These are phyloP conservation scores for Picea engelmannii DNA, from an alignment of 83 land plant species.

Conservation along the genomic window DNA sequence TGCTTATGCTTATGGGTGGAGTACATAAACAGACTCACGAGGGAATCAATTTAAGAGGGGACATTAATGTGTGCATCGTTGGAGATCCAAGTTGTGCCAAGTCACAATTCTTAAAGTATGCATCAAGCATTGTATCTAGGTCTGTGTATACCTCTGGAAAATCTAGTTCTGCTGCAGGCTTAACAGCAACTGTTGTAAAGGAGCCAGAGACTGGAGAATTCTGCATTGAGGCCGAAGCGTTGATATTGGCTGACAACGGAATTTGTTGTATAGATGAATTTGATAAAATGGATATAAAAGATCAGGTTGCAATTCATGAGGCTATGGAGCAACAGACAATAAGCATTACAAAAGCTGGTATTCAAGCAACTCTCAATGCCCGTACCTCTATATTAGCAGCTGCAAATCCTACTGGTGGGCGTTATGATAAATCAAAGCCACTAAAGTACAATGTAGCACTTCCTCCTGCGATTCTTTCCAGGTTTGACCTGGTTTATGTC, in stretches of 20 bases:
- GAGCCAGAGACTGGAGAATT: constrained; percentile 99
- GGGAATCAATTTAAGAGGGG: constrained; percentile 97
- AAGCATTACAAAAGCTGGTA: constrained; percentile 99
- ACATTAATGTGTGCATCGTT: constrained; percentile 97
- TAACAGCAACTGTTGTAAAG: constrained; percentile 98
- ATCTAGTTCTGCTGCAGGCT: constrained; percentile 96
- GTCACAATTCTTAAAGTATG: constrained; percentile 98
- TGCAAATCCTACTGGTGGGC: constrained; percentile 97
- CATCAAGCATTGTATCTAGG: constrained; percentile 81
- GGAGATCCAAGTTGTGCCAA: constrained; percentile 99
- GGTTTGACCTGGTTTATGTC: constrained; percentile 97
- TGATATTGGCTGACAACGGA: constrained; percentile 99
- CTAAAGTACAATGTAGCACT: constrained; percentile 99
- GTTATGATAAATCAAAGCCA: constrained; percentile 97
- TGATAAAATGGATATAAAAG: constrained; percentile 99
- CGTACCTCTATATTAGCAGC: constrained; percentile 97
- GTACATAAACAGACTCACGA: constrained; percentile 96
- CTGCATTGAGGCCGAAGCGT: constrained; percentile 99
- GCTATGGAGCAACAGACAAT: constrained; percentile 99
- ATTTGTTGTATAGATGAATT: constrained; percentile 99
- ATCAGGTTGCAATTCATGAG: constrained; percentile 99
- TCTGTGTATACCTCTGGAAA: constrained; percentile 99
- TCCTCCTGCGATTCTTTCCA: constrained; percentile 97
- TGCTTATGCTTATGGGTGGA: constrained; percentile 98
- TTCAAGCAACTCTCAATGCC: constrained; percentile 97